These are phyloP conservation scores for Dianthus caryophyllus DNA, from an alignment of 148 eudicot genomes.

Conservation along the genomic window DNA sequence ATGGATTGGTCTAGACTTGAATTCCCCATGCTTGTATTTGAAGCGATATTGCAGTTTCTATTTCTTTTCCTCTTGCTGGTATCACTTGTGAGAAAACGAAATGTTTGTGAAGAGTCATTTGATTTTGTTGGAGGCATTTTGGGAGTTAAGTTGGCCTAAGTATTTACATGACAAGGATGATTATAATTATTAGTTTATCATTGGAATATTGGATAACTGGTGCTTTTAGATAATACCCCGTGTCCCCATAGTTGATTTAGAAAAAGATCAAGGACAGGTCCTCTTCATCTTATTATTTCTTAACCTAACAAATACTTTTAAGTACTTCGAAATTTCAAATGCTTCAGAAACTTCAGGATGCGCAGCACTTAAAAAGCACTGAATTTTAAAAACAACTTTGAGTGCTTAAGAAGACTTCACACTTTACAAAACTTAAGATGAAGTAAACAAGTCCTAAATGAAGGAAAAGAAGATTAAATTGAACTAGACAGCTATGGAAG, in stretches of 20 bases:
- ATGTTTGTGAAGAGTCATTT: neutral
- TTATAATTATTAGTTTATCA: neutral
- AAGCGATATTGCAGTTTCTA: neutral
- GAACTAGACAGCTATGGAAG: neutral
- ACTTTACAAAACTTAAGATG: no score
- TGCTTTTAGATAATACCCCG: neutral
- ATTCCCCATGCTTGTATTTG: neutral
- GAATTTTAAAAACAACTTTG: no score
- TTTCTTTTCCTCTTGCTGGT: neutral
- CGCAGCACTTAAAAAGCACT: no score
- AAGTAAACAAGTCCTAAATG: neutral
- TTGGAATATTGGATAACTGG: neutral
- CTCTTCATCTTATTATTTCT: no score
- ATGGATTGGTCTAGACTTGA: neutral
- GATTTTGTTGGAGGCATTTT: neutral
- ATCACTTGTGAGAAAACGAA: neutral
- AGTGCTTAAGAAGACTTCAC: no score
- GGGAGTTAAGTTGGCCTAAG: neutral
- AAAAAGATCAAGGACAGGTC: no score
- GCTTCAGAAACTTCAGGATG: no score
- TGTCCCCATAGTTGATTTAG: neutral
- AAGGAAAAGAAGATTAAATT: neutral
- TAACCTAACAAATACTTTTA: no score
- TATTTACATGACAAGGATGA: constrained; percentile 3
- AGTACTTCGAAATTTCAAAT: no score